Evolutionary conservation across 1,139 yeast genomes (phyloP), one percentile per base, ranked within the genome.

Genomic region (Pichia sp.): DNA sequence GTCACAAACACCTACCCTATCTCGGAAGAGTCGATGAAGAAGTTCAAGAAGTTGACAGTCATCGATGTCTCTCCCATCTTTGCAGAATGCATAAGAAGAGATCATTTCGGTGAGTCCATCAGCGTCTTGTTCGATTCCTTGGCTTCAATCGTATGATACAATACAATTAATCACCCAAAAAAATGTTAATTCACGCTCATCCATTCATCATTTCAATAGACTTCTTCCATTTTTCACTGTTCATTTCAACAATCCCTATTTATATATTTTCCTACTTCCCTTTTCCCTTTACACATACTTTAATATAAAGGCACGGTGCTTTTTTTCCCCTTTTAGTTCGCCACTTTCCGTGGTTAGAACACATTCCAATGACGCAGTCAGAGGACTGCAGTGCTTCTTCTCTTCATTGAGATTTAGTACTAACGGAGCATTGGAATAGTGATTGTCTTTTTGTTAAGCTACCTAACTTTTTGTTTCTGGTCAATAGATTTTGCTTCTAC

Each of bases 41-140:
- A 74, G 51, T 78, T 83, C 59, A 73, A 79, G 56, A 90, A 91
- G 69, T 78, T 95, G 65, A 84, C 84, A 12, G 87, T 90, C 50
- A 93, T 95, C 66, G 99, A 95, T 68, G 95, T 95, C 50, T 87
- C 97, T 54, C 87, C 96, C 30, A 92, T 93, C 55, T 87, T 95
- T 68, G 98, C 99, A 40, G 99, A 95, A 75, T 93, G 98, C 73
- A 93, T 95, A 61, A 84, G 99, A 75, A 87, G 99, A 75, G 97
- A 93, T 70, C 99, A 95, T 71, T 92, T 92, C 66, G 99, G 98
- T 68, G 98, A 92, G 74, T 86, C 95, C 60, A 92, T 92, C 60
- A 87, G 96, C 40, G 96, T 91, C 42, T 75, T 92, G 64, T 92
- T 92, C 69, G 96, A 91, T 71, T 90, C 95, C 47, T 77, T 90